Conservation (phyloP, 2,329 filamentous ascomycete genomes). For the Sporothrix sp. region DNA sequence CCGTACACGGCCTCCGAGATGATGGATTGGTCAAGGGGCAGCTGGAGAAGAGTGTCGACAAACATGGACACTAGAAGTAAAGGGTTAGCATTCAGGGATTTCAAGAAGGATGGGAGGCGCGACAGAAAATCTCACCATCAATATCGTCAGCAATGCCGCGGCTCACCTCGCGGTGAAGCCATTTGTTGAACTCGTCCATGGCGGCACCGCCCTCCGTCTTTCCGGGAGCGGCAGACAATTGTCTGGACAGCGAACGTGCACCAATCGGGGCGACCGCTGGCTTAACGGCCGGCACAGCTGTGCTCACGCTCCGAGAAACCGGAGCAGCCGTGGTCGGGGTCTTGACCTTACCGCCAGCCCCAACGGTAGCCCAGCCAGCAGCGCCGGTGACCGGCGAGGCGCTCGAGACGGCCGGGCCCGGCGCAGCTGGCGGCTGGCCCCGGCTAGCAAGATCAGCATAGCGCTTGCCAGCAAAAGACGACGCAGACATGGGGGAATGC, state of each 20-base stretch:
- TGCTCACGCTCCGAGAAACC: constrained; percentile 37
- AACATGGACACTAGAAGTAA: constrained; percentile 57
- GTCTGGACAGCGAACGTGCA: constrained; percentile 32
- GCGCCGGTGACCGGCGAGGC: constrained; percentile 33
- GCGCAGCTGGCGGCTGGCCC: constrained; percentile 32
- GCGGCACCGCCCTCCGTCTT: constrained; percentile 42
- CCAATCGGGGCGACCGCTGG: constrained; percentile 29
- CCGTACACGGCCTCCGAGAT: constrained; percentile 87
- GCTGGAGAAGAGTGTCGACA: constrained; percentile 61
- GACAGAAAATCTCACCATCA: constrained; percentile 48
- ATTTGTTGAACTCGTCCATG: constrained; percentile 88
- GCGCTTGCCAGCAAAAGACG: constrained; percentile 56
- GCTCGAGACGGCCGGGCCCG: constrained; percentile 29
- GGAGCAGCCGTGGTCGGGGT: constrained; percentile 52
- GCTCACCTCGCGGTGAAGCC: constrained; percentile 70
- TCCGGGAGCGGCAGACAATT: constrained; percentile 35
- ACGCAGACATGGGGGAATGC: constrained; percentile 27
- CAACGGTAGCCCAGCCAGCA: constrained; percentile 85
- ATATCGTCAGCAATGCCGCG: constrained; percentile 54
- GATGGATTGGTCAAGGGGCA: constrained; percentile 68
- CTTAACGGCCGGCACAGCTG: constrained; percentile 32
- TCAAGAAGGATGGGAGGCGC: too few relatives aligned
- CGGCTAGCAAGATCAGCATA: constrained; percentile 94
- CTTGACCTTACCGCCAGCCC: constrained; percentile 87
- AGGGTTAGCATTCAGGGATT: constrained; percentile 1